Evolutionary conservation across 164 flowering plant species (phyloP), one percentile per base, ranked within the genome.

Genomic region (Chloranthus sessilifolius): DNA sequence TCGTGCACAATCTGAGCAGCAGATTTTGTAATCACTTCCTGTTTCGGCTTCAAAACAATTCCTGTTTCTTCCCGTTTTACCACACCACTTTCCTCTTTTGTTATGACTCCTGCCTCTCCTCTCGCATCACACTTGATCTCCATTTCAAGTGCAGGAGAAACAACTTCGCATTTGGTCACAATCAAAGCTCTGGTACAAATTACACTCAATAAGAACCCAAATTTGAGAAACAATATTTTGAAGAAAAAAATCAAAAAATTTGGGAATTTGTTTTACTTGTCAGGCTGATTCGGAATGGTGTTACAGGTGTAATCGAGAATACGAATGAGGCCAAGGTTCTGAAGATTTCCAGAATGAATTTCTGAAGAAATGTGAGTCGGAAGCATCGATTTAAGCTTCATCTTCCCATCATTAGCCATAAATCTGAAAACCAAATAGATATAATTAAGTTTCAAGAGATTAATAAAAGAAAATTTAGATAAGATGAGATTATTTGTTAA

Each of bases 1-100:
- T 92, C 99, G 24, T 73, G 68, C 10, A 88, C 67, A 34, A 92
- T 88, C 58, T 92, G 95, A 26, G 85, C 79, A 42, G 95, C 99
- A 42, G 99, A 88, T 63, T 84, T 88, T 9, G 85, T 42, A 64
- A 73, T 58, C 14, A 64, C 26, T 55, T 88, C 99, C 40, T 74
- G 89, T 77, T 88, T 92, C 35, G 89, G 89, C 66, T 77, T 91
- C 71, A 83, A 66, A 25, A 70, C 1, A 11, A 83, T 70, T n/a
- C 84, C 87, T 36, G 72, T 1, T 3, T 30, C 71, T 39, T 61
- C 74, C 3, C 8, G 27, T 38, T 63, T 67, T 11, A 49, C 64
- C 21, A 66, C 89, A 53, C 19, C 39, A 41, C 53, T 74, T 40
- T 77, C 34, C 70, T 85, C 92, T 34, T 53, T 58, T 41, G 85